A percentile compares a stretch with the other conserved stretches of the same genome.
Conservation (phyloP, 1,284 basidiomycete species). For the Phylloboletellus chloephorus region DNA sequence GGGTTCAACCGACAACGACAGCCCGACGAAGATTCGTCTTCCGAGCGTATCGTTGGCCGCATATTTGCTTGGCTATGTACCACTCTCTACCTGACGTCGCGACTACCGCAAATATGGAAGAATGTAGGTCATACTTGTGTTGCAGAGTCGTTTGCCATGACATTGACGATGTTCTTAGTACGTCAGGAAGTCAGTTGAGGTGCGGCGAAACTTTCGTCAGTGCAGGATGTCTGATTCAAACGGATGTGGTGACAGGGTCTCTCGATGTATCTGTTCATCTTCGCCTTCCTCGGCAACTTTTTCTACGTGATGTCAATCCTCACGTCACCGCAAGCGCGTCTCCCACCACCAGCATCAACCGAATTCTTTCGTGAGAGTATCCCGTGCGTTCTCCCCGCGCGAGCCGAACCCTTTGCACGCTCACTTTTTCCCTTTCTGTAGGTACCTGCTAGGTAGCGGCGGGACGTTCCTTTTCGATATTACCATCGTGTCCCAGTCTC, state of each 20-base stretch:
- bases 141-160: slow-evolving; percentile 4
- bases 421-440: slow-evolving; percentile 26
- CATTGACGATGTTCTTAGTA: slow-evolving; percentile 46
- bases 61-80: slow-evolving; percentile 92
- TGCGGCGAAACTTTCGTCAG: slow-evolving; percentile 24
- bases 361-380: slow-evolving; percentile 66
- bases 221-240: slow-evolving; percentile 11
- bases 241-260: slow-evolving; percentile 52
- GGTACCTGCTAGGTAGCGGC: slow-evolving; percentile 81
- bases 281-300: slow-evolving; percentile 86
- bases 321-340: slow-evolving; percentile 51
- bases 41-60: slow-evolving; percentile 71
- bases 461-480: slow-evolving; percentile 89
- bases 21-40: slow-evolving; percentile 32
- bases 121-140: slow-evolving; percentile 63
- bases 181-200: slow-evolving; percentile 85
- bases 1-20: slow-evolving; percentile 25
- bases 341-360: slow-evolving; percentile 50
- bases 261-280: slow-evolving; percentile 88
- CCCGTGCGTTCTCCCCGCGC: slow-evolving; percentile 50
- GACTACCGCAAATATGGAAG: slow-evolving; percentile 95
- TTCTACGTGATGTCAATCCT: slow-evolving; percentile 88
- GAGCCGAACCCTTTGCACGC: slow-evolving; percentile 3
- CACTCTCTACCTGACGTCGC: slow-evolving; percentile 83
- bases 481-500: slow-evolving; percentile 68